Evolutionary conservation across 1,139 yeast genomes (phyloP), one percentile per base, ranked within the genome.

Genomic region (Meyerozyma carpophila): DNA sequence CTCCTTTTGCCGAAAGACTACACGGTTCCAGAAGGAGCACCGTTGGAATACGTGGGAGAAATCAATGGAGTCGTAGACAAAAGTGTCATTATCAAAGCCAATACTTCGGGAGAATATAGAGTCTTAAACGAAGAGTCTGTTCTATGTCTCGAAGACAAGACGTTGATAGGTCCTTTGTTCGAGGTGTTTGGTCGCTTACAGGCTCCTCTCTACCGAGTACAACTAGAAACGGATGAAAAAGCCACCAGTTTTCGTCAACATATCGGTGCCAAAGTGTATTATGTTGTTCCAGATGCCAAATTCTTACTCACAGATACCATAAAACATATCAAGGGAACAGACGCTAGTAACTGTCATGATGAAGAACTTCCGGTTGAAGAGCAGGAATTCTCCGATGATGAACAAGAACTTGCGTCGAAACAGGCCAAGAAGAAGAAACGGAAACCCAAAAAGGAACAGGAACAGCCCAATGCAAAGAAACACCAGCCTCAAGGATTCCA

Each of bases 321-420:
- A 42, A 85, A 81, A 53, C 69, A 74, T 24, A 50, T 81, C 20
- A 90, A 84, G 56, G 98, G 98, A 11, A 84, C 93, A 1, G 99
- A 93, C 66, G 98, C 98, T 0, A 85, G 95, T 56, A 93, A 93
- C 54, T 83, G 89, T 59, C 87, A 89, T 59, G 98, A 93, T 62
- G 98, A 93, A 66, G 99, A 93, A 56, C 65, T 91, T 21, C 91
- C 96, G 0, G 88, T 81, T 53, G 95, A 86, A 36, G 98, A 93
- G 59, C 96, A 89, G 59, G 98, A 93, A 56, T 93, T 84, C 53
- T 88, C 96, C 0, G 98, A 93, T 58, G 98, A 93, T 63, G 97
- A 91, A 59, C 76, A 76, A 53, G 98, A 91, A 52, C 56, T 64
- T 54, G 77, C 75, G 10, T 75, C 77, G 4, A 81, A 79, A 55